phyloP scores from a whole-genome alignment of 176 grass and related monocot genomes.

The Pontederia crassipes region DNA sequence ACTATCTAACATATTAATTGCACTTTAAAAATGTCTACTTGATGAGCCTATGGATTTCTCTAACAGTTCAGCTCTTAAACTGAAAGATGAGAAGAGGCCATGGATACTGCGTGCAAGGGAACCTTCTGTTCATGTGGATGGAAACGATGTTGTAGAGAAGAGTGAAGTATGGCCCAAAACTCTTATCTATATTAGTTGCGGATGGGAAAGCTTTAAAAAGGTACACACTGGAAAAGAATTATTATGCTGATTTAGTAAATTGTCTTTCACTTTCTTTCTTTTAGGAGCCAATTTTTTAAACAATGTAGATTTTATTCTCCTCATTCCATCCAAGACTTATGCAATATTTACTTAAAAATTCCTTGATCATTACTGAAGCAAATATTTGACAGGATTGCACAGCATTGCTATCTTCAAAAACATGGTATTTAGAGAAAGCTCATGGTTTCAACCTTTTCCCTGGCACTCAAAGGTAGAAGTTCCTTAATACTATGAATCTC shows the following conservation, averaged over 20 bases:
- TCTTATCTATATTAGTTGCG: slow-evolving; percentile 93
- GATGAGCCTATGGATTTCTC: slow-evolving; percentile 20
- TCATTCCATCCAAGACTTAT: slow-evolving; percentile 5
- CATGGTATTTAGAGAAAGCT: slow-evolving; percentile 85
- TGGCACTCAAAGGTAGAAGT: slow-evolving; percentile 75
- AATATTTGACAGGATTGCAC: slow-evolving; percentile 66
- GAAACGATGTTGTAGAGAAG: slow-evolving; percentile 34
- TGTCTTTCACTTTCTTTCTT: too few relatives aligned
- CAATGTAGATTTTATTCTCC: not conserved
- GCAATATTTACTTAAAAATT: not conserved
- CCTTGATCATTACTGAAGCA: not conserved
- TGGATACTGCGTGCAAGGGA: slow-evolving; percentile 90
- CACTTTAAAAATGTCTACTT: not conserved
- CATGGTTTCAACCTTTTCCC: slow-evolving; percentile 99
- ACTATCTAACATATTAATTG: not conserved
- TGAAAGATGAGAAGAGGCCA: slow-evolving; percentile 92
- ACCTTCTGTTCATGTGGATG: slow-evolving; percentile 68
- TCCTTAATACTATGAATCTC: not conserved
- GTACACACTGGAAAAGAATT: slow-evolving; percentile 23
- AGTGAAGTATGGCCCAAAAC: slow-evolving; percentile 59
- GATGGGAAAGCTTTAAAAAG: slow-evolving; percentile 98
- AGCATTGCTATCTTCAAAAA: slow-evolving; percentile 58
- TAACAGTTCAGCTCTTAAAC: slow-evolving; percentile 49
- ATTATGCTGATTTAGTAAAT: not conserved
- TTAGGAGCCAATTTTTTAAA: too few relatives aligned